phyloP scores from a whole-genome alignment of 169 alveolate genomes.

The Plasmodium berghei region DNA sequence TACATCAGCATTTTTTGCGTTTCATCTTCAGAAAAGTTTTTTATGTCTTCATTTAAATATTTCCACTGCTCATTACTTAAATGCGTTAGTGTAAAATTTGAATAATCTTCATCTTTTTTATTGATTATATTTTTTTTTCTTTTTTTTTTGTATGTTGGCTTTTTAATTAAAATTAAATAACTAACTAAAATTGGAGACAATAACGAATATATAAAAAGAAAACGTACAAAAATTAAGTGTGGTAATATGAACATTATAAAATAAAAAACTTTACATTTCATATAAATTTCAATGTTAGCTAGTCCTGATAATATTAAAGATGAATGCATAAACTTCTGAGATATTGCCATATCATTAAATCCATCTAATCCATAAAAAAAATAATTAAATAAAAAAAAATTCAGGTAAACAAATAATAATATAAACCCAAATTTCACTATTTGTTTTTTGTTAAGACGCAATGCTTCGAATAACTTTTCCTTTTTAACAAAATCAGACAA shows the following conservation, averaged over 20 bases:
- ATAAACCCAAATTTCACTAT: conserved; percentile 22
- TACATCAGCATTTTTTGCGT: conserved; percentile 31
- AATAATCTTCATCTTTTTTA: conserved; percentile 31
- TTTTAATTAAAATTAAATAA: conserved; percentile 39
- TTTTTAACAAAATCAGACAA: conserved; percentile 42
- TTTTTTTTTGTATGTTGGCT: conserved; percentile 6
- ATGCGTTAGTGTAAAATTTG: conserved; percentile 52
- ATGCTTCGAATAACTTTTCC: conserved; percentile 59
- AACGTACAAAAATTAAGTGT: conserved; percentile 64
- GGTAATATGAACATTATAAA: conserved; percentile 60
- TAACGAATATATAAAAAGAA: conserved; percentile 45
- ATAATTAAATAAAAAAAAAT: conserved; percentile 55
- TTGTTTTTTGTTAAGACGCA: conserved; percentile 47
- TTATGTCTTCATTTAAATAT: conserved; percentile 59
- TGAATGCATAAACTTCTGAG: conserved; percentile 48
- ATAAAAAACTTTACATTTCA: conserved; percentile 41
- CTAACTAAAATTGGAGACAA: conserved; percentile 62
- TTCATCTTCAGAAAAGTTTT: conserved; percentile 61
- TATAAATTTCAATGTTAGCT: conserved; percentile 47
- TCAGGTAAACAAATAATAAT: conserved; percentile 42
- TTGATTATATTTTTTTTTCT: conserved; percentile 28
- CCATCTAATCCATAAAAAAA: conserved; percentile 71
- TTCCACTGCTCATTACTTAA: conserved; percentile 77
- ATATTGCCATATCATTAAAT: conserved; percentile 34
- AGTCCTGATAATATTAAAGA: conserved; percentile 48